Conservation (phyloP, 148 eudicot genomes). For the Chenopodium formosanum region DNA sequence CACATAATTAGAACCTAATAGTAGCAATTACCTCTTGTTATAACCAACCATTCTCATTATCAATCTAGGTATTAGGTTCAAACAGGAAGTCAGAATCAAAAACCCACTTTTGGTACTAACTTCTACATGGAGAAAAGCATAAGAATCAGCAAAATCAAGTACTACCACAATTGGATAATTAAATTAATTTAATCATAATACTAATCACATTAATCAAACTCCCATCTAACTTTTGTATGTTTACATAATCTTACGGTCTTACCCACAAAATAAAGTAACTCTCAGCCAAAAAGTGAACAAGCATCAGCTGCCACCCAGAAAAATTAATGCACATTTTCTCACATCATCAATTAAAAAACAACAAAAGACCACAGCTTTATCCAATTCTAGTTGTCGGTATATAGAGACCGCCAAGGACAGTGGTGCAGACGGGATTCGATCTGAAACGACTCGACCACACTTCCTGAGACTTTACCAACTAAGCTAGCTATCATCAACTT, state of each 20-base stretch:
- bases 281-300: conserved; percentile 2
- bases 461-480: background rate
- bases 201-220: conserved; percentile 3
- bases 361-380: conserved; percentile 1
- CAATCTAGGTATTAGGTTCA: background rate
- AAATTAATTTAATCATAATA: background rate
- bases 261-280: background rate
- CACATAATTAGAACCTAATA: background rate
- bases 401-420: too few relatives aligned
- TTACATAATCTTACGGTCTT: background rate
- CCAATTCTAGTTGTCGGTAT: background rate
- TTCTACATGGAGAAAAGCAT: conserved; percentile 12
- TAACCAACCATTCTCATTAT: conserved; percentile 1
- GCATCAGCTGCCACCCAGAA: conserved; percentile 18
- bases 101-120: conserved; percentile 21
- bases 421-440: too few relatives aligned
- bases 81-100: background rate
- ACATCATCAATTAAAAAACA: conserved; percentile 14
- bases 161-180: background rate
- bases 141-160: background rate
- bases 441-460: too few relatives aligned
- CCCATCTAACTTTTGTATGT: background rate
- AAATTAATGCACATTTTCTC: conserved; percentile 16
- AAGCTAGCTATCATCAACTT: background rate
- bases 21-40: background rate